A percentile compares a stretch with the other conserved stretches of the same genome.
These are phyloP conservation scores for Sporothrix variecibatus DNA, from an alignment of 2,329 filamentous ascomycete species.

Conservation along the genomic window DNA sequence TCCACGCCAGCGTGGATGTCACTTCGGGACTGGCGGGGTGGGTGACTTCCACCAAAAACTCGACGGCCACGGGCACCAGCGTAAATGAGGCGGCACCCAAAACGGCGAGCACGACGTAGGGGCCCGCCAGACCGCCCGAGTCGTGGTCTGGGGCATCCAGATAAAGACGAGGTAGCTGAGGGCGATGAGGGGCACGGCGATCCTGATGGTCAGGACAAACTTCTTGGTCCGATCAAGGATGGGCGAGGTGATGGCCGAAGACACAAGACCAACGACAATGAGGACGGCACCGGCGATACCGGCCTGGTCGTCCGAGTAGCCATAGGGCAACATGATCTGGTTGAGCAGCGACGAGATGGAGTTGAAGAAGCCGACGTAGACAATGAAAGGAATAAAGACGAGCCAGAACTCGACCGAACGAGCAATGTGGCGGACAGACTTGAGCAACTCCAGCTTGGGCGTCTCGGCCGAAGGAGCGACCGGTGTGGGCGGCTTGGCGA, in stretches of 20 bases:
- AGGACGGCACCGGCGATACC: conserved; percentile 88
- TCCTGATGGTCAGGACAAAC: conserved; percentile 72
- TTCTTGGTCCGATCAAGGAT: conserved; percentile 82
- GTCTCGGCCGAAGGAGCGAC: conserved; percentile 67
- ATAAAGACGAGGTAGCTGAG: conserved; percentile 75
- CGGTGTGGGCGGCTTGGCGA: conserved; percentile 73
- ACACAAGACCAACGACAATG: conserved; percentile 82
- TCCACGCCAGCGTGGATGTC: conserved; percentile 81
- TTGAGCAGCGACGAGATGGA: conserved; percentile 83
- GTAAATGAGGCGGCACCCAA: conserved; percentile 80
- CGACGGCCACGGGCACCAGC: conserved; percentile 80
- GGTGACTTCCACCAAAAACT: conserved; percentile 83
- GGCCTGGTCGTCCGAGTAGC: conserved; percentile 78
- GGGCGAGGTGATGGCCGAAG: conserved; percentile 74
- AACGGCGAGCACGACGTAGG: conserved; percentile 73
- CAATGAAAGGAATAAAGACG: conserved; percentile 74
- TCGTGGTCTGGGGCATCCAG: conserved; percentile 71
- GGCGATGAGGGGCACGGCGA: conserved; percentile 73
- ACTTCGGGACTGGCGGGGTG: conserved; percentile 87
- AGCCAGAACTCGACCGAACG: conserved; percentile 74
- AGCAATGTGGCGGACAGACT: conserved; percentile 56
- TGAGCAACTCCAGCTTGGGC: conserved; percentile 55
- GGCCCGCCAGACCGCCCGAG: conserved; percentile 57
- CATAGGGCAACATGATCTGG: conserved; percentile 86
- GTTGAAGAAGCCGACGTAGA: conserved; percentile 95